Conservation (phyloP, 2,329 filamentous ascomycete genomes). For the Sordariomycetes sp. region DNA sequence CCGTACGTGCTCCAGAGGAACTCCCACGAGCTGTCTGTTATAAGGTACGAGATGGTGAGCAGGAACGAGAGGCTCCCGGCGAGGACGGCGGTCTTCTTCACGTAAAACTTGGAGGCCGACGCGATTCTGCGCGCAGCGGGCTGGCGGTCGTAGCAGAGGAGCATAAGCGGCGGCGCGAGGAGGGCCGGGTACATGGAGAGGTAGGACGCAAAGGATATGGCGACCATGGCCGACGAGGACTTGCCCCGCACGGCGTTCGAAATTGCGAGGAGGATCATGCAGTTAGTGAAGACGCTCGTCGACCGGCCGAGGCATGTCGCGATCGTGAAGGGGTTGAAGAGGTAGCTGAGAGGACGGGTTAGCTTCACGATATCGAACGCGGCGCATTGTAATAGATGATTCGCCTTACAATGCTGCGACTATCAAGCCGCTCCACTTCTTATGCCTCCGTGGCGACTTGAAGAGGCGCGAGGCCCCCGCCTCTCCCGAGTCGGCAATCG, state of each 20-base stretch:
- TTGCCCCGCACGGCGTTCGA: constrained; percentile 66
- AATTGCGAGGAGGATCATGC: constrained; percentile 74
- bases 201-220: constrained; percentile 78
- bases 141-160: constrained; percentile 66
- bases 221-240: constrained; percentile 64
- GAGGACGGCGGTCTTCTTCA: constrained; percentile 38
- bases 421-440: constrained; percentile 60
- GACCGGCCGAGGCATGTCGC: constrained; percentile 82
- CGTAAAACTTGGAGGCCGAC: constrained; percentile 34
- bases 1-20: constrained; percentile 86
- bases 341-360: constrained; percentile 43
- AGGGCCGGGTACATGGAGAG: constrained; percentile 85
- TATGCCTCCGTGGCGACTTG: constrained; percentile 62
- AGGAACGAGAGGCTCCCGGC: constrained; percentile 43
- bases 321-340: constrained; percentile 92
- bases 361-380: background rate
- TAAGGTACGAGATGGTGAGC: constrained; percentile 55
- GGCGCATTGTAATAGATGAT: background rate
- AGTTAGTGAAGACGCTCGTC: constrained; percentile 78
- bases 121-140: constrained; percentile 16
- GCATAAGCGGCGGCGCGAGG: constrained; percentile 66
- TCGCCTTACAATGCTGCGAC: constrained; percentile 62
- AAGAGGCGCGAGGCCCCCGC: constrained; percentile 62
- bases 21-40: constrained; percentile 71
- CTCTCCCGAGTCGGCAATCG: constrained; percentile 72